Evolutionary conservation across 306 rosid species (phyloP), one percentile per base, ranked within the genome.

Genomic region (Trifolium subterraneum): DNA sequence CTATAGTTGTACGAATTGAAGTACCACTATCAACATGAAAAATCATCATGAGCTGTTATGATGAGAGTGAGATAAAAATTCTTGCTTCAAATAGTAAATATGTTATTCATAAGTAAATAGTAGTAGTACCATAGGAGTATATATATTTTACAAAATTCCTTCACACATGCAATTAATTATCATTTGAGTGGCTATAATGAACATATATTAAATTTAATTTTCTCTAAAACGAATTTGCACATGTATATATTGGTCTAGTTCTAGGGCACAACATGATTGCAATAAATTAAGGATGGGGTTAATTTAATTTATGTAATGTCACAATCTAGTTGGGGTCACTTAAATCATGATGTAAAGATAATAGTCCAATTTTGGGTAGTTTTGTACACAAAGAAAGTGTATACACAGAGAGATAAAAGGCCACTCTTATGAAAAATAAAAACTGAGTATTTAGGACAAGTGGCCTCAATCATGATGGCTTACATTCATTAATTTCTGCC

Each of bases 251-350:
- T 63, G 74, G 12, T 65, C n/a, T 39, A 41, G 2, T 41, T 35
- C 77, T 81, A 81, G 90, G 84, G 84, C 87, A 85, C 78, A 79
- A 76, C 70, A 81, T 64, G 78, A 81, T 73, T 76, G 81, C 74
- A 68, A 72, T 78, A 76, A 73, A 83, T 81, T 84, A 78, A 81
- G 64, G 81, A 80, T 73, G 81, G 83, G 84, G 84, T 88, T 78
- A 79, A 81, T 78, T 81, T 84, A 41, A 69, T 68, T 41, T 41
- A 77, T 19, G 93, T 81, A 82, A 69, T 79, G 96, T 88, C 96
- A 83, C 87, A 78, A 88, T 88, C 90, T 78, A 15, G 60, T 75
- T 64, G 82, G 81, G 86, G 85, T 59, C 90, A 81, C n/a, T 61
- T 69, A 27, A 70, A 78, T 61, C 12, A 60, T 50, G 78, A 51